These are phyloP conservation scores for Beauveria australis DNA, from an alignment of 2,329 filamentous ascomycete species.

Conservation along the genomic window DNA sequence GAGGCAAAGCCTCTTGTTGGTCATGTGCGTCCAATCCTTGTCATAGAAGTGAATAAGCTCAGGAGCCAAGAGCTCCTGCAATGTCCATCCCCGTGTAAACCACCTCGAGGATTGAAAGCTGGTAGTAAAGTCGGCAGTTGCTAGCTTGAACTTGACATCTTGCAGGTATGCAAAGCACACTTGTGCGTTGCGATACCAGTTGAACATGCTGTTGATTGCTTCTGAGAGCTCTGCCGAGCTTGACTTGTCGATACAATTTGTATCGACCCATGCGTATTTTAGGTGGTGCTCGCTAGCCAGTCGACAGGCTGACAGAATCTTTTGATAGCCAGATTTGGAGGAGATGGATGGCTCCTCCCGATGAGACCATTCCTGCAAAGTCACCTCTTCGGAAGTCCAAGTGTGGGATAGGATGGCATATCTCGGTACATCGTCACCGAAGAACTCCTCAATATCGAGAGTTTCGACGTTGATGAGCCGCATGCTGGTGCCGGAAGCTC, in stretches of 20 bases:
- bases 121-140: not conserved
- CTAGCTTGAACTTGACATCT: slow-evolving; percentile 8
- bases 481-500: not conserved
- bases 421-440: slow-evolving; percentile 11
- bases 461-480: not conserved
- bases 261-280: slow-evolving; percentile 21
- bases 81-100: slow-evolving; percentile 13
- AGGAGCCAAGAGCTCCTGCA: slow-evolving; percentile 20
- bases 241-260: slow-evolving; percentile 3
- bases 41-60: slow-evolving; percentile 17
- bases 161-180: not conserved
- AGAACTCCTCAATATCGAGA: not conserved
- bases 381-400: slow-evolving; percentile 12
- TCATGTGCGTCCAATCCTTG: slow-evolving; percentile 16
- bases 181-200: not conserved
- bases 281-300: slow-evolving; percentile 8
- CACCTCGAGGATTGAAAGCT: slow-evolving; percentile 14
- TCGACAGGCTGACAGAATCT: not conserved
- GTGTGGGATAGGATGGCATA: slow-evolving; percentile 20
- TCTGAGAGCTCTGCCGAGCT: not conserved
- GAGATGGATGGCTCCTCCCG: not conserved
- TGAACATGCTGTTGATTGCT: not conserved
- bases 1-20: slow-evolving; percentile 12
- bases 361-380: not conserved
- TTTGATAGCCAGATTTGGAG: not conserved